A percentile compares a stretch with the other conserved stretches of the same genome.
Conservation (phyloP, 129 eudicot genomes). For the Rutidosis leptorrhynchoides region DNA sequence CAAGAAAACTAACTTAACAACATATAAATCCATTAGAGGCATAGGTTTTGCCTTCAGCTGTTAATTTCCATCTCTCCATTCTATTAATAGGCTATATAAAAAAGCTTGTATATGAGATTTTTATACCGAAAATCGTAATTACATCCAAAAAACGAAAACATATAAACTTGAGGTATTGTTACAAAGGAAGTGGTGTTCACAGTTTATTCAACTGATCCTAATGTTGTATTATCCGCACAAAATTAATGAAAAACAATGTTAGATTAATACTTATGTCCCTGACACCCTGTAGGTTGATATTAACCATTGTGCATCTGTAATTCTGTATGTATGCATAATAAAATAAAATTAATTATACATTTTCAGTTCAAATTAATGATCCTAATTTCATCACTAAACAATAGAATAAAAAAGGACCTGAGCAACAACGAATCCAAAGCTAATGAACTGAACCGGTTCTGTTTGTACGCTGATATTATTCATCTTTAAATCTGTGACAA, state of each 20-base stretch:
- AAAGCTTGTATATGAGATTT: not conserved
- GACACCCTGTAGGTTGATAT: not conserved
- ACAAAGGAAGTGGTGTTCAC: too few species aligned
- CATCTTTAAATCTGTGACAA: too few species aligned
- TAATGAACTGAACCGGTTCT: too few species aligned
- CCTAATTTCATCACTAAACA: not conserved
- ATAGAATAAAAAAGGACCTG: conserved; percentile 40
- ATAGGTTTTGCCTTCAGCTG: conserved; percentile 76
- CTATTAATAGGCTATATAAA: conserved; percentile 79
- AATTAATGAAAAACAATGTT: not conserved
- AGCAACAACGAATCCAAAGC: conserved; percentile 44
- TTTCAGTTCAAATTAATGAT: conserved; percentile 2
- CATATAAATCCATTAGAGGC: conserved; percentile 57
- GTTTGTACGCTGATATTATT: too few species aligned
- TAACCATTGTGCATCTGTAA: not conserved
- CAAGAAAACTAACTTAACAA: not conserved
- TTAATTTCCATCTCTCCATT: conserved; percentile 78
- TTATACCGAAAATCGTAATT: not conserved
- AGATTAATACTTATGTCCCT: not conserved
- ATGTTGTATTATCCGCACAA: not conserved
- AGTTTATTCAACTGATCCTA: not conserved
- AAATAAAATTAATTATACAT: not conserved
- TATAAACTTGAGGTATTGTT: not conserved
- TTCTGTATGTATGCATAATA: not conserved
- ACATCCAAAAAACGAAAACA: not conserved